phyloP scores from a whole-genome alignment of 2,329 filamentous ascomycete species.

The Colletotrichum sansevieriae region DNA sequence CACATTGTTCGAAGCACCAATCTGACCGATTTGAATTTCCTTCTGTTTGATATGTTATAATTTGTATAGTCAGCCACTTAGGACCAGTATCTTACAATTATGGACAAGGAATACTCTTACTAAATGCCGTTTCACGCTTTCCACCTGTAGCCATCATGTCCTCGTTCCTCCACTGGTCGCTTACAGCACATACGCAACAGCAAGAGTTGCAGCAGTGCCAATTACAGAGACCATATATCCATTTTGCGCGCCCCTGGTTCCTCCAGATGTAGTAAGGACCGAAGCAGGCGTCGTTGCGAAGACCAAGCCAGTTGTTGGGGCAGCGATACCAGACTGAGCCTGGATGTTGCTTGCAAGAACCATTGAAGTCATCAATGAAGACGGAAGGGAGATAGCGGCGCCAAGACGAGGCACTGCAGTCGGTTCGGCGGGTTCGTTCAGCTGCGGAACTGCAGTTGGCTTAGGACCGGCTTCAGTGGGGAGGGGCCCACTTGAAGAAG shows the following conservation, averaged over 20 bases:
- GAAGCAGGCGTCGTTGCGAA: slow-evolving; percentile 27
- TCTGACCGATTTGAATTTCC: not conserved
- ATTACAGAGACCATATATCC: slow-evolving; percentile 5
- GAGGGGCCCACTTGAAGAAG: not conserved
- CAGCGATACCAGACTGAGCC: slow-evolving; percentile 12
- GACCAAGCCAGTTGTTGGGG: slow-evolving; percentile 25
- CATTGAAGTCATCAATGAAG: slow-evolving; percentile 34
- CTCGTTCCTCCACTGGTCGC: not conserved
- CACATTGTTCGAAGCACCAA: not conserved
- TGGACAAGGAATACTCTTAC: slow-evolving; percentile 5
- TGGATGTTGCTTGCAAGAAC: slow-evolving; percentile 27
- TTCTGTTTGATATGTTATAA: not conserved
- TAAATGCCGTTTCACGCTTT: not conserved
- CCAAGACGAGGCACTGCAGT: slow-evolving; percentile 1
- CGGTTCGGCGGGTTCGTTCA: not conserved
- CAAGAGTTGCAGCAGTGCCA: slow-evolving; percentile 2
- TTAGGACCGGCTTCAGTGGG: not conserved
- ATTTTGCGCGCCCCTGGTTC: slow-evolving; percentile 5
- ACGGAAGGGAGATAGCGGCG: slow-evolving; percentile 26
- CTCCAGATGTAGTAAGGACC: slow-evolving; percentile 15
- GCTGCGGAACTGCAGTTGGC: slow-evolving; percentile 22
- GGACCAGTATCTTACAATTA: slow-evolving; percentile 7
- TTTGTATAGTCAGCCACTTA: not conserved
- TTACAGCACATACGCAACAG: slow-evolving; percentile 10
- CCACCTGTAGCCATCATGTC: slow-evolving; percentile 4